Base-by-base conservation (phyloP, 768 basidiomycete genomes). In the Termitomyces sp. region DNA sequence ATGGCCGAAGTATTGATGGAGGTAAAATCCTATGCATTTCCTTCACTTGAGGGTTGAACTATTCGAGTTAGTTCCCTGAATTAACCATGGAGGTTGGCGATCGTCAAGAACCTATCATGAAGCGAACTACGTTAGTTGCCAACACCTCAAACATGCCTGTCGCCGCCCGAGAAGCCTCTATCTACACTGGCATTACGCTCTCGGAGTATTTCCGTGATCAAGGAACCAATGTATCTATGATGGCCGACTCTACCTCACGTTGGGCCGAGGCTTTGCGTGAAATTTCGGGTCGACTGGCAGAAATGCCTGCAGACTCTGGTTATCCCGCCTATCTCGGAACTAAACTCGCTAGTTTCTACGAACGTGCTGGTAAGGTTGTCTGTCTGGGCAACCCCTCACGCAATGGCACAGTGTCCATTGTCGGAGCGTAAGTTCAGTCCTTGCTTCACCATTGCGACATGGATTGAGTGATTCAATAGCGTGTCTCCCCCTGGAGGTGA, bases 101-200 rank as follows among this genome's bases (percentile, higher is more conserved):
- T 63, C 92, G 94, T 52, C 87, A 95, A 81, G 97, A 99, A 72
- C 97, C 97, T 35, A 98, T 99, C 80, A 99, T 99, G 97, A 99
- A 99, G 76, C 95, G 97, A 59, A 99, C 97, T 0, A 93, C 95
- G 14, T 85, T 99, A 24, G 95, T 99, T 60, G 97, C 97, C 63
- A 99, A 99, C 72, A 99, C 97, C 3, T 99, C 97, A 50, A 98
- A 98, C 78, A 99, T 99, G 97, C 97, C 97, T 64, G 97, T 99
- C 65, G 97, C 97, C 45, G 97, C 97, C 45, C 92, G 97, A 63
- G 97, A 99, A 75, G 97, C 97, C 5, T 98, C 96, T 20, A 98
- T 99, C 70, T 99, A 99, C 76, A 99, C 97, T 54, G 97, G 97
- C 65, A 98, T 98, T 75, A 98, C 97, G 1, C 85, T 98, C 22